Conservation (phyloP, 768 basidiomycete species). For the Heimioporus sp. region DNA sequence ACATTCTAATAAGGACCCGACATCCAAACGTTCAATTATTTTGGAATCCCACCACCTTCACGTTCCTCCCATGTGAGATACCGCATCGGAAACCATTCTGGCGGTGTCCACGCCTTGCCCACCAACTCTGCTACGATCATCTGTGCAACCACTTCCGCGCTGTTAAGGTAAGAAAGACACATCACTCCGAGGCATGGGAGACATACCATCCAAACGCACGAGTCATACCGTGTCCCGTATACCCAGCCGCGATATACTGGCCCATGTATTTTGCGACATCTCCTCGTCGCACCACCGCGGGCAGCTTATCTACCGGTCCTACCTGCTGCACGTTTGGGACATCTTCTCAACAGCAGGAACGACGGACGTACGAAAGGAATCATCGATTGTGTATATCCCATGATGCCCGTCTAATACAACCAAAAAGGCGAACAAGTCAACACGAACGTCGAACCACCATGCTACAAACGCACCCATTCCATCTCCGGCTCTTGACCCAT, state of each 20-base stretch:
- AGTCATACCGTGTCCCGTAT: conserved; percentile 80
- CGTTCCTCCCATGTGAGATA: conserved; percentile 41
- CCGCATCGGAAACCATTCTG: conserved; percentile 62
- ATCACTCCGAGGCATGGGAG: too few species aligned
- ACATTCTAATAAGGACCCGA: too few species aligned
- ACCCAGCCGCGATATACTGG: conserved; percentile 74
- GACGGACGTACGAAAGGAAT: conserved; percentile 59
- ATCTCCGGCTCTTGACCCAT: conserved; percentile 54
- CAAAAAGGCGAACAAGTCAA: too few species aligned
- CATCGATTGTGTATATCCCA: conserved; percentile 64
- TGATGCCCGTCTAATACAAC: conserved; percentile 67
- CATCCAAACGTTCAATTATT: too few species aligned
- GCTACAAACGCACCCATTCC: conserved; percentile 66
- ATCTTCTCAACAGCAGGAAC: too few species aligned
- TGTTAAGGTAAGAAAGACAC: conserved; percentile 17
- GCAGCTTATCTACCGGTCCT: conserved; percentile 49
- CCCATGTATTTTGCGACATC: conserved; percentile 37
- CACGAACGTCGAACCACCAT: neutral
- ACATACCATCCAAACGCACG: conserved; percentile 62
- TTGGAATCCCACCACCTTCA: neutral
- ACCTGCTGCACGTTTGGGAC: conserved; percentile 40
- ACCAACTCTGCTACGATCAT: conserved; percentile 55
- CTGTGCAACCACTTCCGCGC: conserved; percentile 59
- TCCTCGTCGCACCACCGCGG: neutral
- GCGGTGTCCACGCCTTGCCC: conserved; percentile 45